phyloP scores from a whole-genome alignment of 805 yeast genomes.

The Cephaloascus fragrans region DNA sequence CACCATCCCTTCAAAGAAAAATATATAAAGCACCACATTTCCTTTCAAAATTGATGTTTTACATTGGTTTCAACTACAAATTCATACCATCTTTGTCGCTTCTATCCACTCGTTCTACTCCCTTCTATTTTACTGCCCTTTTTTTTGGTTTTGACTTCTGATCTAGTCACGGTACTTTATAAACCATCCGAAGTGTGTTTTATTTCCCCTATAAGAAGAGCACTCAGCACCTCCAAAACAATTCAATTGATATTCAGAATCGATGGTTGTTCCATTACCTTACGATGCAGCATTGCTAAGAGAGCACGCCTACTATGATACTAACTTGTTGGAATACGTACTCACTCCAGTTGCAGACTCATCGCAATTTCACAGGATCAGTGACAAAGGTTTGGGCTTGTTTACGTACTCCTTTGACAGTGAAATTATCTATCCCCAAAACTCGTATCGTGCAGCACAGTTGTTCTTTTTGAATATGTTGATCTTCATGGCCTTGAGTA shows the following conservation, averaged over 20 bases:
- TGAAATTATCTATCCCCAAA: not conserved
- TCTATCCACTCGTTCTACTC: too few relatives aligned
- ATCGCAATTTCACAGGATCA: constrained; percentile 3
- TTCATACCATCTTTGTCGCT: not conserved
- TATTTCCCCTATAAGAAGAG: not conserved
- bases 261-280: constrained; percentile 20
- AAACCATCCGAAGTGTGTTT: not conserved
- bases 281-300: constrained; percentile 21
- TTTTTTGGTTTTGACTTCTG: not conserved
- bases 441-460: not conserved
- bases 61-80: not conserved
- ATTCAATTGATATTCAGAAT: too few relatives aligned
- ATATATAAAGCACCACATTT: not conserved
- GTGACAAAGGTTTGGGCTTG: constrained; percentile 5
- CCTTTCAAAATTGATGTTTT: not conserved
- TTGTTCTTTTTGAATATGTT: not conserved
- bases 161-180: not conserved
- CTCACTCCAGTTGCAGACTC: constrained; percentile 21
- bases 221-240: not conserved
- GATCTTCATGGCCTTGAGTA: too few relatives aligned
- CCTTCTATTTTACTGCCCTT: too few relatives aligned
- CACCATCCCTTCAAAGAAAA: not conserved
- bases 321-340: constrained; percentile 16
- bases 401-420: constrained; percentile 3
- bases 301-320: constrained; percentile 23